Conservation (phyloP, 805 yeast species). For the Teunomyces aglyptinius region DNA sequence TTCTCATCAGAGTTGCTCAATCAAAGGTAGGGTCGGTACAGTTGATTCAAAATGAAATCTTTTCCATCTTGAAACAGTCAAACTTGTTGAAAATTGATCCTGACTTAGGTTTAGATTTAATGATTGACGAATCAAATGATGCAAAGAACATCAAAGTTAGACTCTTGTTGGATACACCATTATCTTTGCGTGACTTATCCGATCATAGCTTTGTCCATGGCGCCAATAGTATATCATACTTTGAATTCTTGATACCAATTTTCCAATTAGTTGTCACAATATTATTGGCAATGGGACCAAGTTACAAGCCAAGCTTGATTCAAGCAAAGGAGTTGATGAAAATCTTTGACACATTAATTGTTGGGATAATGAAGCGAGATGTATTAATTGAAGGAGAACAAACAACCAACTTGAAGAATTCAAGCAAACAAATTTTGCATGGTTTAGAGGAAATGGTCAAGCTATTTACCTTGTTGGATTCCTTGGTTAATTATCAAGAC, state of each 20-base stretch:
- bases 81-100: conserved; percentile 67
- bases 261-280: conserved; percentile 71
- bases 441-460: conserved; percentile 54
- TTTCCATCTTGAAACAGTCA: conserved; percentile 57
- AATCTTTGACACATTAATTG: conserved; percentile 53
- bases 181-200: conserved; percentile 26
- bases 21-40: conserved; percentile 75
- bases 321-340: conserved; percentile 52
- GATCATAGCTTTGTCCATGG: conserved; percentile 10
- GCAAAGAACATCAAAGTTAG: conserved; percentile 38
- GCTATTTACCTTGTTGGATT: conserved; percentile 51
- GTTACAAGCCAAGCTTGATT: conserved; percentile 56
- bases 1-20: conserved; percentile 73
- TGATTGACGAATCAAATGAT: conserved; percentile 31
- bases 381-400: conserved; percentile 30
- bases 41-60: conserved; percentile 69
- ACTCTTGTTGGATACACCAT: conserved; percentile 53
- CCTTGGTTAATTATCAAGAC: conserved; percentile 29
- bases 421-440: conserved; percentile 26
- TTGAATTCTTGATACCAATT: conserved; percentile 68
- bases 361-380: conserved; percentile 64
- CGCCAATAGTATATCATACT: conserved; percentile 45
- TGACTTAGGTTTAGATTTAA: conserved; percentile 66
- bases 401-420: conserved; percentile 13
- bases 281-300: conserved; percentile 73